These are phyloP conservation scores for Nicotiana sylvestris DNA, from an alignment of 257 asterid genomes.

Conservation along the genomic window DNA sequence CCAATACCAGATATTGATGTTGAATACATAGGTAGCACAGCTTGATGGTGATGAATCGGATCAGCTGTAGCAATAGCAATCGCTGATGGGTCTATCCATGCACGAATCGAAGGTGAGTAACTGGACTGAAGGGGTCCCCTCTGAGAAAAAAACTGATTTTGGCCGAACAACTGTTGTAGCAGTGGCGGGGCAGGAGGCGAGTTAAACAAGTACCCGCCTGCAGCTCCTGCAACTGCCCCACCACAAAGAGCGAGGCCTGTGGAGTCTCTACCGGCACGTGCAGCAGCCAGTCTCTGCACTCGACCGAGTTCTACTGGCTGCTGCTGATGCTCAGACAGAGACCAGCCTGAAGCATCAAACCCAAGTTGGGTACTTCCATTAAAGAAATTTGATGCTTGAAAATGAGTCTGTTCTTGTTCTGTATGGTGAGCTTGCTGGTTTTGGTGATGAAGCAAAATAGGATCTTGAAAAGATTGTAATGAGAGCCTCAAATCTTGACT, in stretches of 20 bases:
- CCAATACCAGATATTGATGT: conserved; percentile 49
- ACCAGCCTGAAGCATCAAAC: conserved; percentile 16
- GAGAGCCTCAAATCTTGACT: conserved; percentile 82
- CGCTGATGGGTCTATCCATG: conserved; percentile 80
- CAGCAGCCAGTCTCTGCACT: conserved; percentile 37
- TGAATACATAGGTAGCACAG: conserved; percentile 50
- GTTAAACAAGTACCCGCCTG: conserved; percentile 46
- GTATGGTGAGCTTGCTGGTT: conserved; percentile 29
- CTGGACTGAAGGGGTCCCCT: conserved; percentile 99
- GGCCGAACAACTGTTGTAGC: conserved; percentile 59
- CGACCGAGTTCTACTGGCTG: conserved; percentile 11
- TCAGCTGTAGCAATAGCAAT: conserved; percentile 45
- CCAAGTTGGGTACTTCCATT: not conserved
- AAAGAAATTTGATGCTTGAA: conserved; percentile 1
- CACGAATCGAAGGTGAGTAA: conserved; percentile 93
- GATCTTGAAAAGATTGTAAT: conserved; percentile 72
- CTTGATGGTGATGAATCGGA: conserved; percentile 41
- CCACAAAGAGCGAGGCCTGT: conserved; percentile 13
- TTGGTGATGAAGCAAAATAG: conserved; percentile 48
- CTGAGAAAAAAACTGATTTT: conserved; percentile 69
- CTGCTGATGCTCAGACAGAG: conserved; percentile 3
- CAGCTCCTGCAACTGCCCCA: conserved; percentile 22
- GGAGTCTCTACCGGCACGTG: conserved; percentile 48
- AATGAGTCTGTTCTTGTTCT: not conserved
- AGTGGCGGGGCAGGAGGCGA: conserved; percentile 51